Evolutionary conservation across 2,329 filamentous ascomycete species (phyloP), one percentile per base, ranked within the genome.

Genomic region (Aspergillus nomiae): DNA sequence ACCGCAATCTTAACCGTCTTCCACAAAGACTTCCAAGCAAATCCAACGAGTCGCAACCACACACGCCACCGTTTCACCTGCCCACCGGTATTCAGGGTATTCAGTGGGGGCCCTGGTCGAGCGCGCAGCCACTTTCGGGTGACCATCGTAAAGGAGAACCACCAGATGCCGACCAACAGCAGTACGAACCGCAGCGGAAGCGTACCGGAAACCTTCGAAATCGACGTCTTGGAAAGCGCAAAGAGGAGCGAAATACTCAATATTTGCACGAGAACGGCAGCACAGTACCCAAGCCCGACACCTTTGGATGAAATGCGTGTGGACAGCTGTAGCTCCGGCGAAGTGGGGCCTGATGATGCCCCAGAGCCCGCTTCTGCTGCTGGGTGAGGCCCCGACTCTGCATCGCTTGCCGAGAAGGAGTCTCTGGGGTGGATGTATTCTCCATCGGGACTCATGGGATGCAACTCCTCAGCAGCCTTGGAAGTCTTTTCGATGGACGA

Each of bases 241-340:
- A 92, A 83, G 4, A 97, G 84, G 53, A 96, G 85, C 58, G 90
- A 77, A 63, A 97, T 93, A 56, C 90, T 89, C 2, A 92, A 74
- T 64, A 91, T 90, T 74, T 97, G 94, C 5, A 97, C 84, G 62
- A 96, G 87, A 0, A 97, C 83, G 0, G 91, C 93, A 0, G 92
- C 92, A 32, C 88, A 87, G 71, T 97, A 97, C 10, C 94, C 94
- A 58, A 96, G 92, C 0, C 92, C 93, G 32, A 97, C 92, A 10
- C 94, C 94, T 68, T 89, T 91, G 7, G 92, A 91, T 0, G 93
- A 97, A 64, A 97, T 94, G 67, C 90, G 88, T 1, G 92, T 96
- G 0, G 92, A 96, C 3, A 97, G 81, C 66, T 89, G 86, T 63
- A 97, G 85, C 74, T 94, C 91, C 74, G 65, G 87, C 82, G 68